Evolutionary conservation across 1,284 basidiomycete genomes (phyloP).

Genomic region (Malassezia psittaci): DNA sequence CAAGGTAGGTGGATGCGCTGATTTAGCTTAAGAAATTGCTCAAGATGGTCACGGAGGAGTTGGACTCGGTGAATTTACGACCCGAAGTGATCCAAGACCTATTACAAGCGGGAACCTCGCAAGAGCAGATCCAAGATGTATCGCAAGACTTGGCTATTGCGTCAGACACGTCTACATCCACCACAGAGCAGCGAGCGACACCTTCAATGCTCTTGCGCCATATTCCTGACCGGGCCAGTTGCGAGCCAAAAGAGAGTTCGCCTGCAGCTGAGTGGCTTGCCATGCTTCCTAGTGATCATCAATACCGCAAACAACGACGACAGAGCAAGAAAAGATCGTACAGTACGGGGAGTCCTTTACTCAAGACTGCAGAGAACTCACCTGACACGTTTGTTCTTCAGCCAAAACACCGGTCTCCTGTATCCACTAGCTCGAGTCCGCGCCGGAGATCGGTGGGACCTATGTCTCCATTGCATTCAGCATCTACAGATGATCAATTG

Average conservation of each 20-base stretch:
- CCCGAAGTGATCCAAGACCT: constrained; percentile 55
- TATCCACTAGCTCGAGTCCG: background rate
- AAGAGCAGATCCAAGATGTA: background rate
- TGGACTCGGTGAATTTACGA: constrained; percentile 65
- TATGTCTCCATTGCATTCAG: background rate
- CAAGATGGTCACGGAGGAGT: constrained; percentile 71
- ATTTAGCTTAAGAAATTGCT: constrained; percentile 80
- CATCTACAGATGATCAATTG: background rate
- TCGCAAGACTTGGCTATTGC: background rate
- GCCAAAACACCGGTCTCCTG: background rate
- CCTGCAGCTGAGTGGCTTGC: constrained; percentile 21
- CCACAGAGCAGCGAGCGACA: background rate
- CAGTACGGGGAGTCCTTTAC: background rate
- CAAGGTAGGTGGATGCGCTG: constrained; percentile 52
- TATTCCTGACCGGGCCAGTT: background rate
- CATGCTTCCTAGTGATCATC: constrained; percentile 12
- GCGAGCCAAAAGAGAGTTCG: background rate
- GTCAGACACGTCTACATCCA: constrained; percentile 1
- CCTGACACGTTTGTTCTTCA: constrained; percentile 12
- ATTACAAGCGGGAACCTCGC: constrained; percentile 30
- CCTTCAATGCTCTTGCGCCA: background rate
- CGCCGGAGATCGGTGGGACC: background rate
- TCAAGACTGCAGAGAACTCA: background rate
- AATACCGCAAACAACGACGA: background rate
- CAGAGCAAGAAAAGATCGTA: background rate